phyloP scores from a whole-genome alignment of 805 yeast genomes.

The Pichia phayaonensis region DNA sequence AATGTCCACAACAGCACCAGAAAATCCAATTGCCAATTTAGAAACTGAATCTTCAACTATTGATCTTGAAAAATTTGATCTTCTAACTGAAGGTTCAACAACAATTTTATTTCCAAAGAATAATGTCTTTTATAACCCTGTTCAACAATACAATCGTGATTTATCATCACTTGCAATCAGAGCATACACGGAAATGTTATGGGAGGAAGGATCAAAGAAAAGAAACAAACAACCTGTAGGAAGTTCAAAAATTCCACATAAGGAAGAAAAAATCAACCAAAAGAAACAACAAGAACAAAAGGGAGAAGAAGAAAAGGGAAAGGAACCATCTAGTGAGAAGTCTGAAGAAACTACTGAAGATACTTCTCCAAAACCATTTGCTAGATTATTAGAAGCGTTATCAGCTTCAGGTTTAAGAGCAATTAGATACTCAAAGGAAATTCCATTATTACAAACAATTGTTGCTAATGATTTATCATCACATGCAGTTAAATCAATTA shows the following conservation, averaged over 20 bases:
- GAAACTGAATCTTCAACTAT: not conserved
- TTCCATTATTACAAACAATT: constrained; percentile 64
- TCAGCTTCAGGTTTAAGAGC: constrained; percentile 96
- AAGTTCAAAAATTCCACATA: constrained; percentile 12
- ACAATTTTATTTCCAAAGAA: constrained; percentile 73
- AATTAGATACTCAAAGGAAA: constrained; percentile 85
- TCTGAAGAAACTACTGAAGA: constrained; percentile 5
- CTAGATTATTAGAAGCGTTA: constrained; percentile 77
- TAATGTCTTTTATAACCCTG: constrained; percentile 91
- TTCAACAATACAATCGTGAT: constrained; percentile 95
- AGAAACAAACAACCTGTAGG: constrained; percentile 19
- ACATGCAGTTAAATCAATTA: constrained; percentile 78
- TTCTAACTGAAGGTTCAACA: constrained; percentile 72
- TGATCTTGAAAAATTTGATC: constrained; percentile 22
- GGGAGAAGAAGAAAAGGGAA: constrained; percentile 7
- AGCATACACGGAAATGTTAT: constrained; percentile 72
- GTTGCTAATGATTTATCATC: constrained; percentile 86
- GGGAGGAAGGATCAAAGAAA: constrained; percentile 29
- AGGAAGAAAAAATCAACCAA: constrained; percentile 8
- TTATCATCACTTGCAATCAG: constrained; percentile 75
- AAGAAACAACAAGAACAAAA: constrained; percentile 11
- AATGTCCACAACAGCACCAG: not conserved
- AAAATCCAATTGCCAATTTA: not conserved
- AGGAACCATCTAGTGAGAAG: constrained; percentile 8
- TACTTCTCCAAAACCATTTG: constrained; percentile 32